Conservation (phyloP, 148 eudicot species). For the Rhododendron henanense region DNA sequence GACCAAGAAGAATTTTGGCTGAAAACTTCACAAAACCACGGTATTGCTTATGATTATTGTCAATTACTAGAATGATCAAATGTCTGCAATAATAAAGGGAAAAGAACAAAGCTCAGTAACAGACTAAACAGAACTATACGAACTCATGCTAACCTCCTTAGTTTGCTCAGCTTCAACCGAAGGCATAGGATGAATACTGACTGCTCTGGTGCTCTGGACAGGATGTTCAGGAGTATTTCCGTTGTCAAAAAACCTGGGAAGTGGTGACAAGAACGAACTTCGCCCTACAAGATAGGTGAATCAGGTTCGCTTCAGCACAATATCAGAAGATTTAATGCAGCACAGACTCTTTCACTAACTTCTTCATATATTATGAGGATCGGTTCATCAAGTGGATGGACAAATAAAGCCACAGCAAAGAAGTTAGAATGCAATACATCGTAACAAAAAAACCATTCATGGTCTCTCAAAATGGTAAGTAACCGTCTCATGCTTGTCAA, state of each 20-base stretch:
- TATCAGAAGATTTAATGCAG: not conserved
- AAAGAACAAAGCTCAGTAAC: not conserved
- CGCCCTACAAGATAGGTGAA: conserved; percentile 35
- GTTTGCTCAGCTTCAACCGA: conserved; percentile 32
- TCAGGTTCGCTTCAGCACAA: not conserved
- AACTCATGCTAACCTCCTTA: conserved; percentile 37
- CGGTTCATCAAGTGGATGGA: not conserved
- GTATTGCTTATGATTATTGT: not conserved
- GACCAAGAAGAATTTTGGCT: not conserved
- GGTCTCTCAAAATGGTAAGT: not conserved
- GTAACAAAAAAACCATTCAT: not conserved
- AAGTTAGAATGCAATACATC: not conserved
- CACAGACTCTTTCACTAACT: not conserved
- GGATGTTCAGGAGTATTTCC: conserved; percentile 33
- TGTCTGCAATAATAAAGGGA: not conserved
- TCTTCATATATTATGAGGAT: not conserved
- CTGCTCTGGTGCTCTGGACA: conserved; percentile 28
- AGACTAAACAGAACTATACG: not conserved
- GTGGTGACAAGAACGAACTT: conserved; percentile 37
- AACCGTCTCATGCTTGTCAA: not conserved
- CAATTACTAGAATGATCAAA: not conserved
- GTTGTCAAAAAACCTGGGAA: conserved; percentile 29
- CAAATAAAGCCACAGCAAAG: not conserved
- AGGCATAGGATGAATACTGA: conserved; percentile 50
- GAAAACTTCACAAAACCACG: not conserved